Base-by-base conservation (phyloP, 2,329 filamentous ascomycete genomes). In the Trichoderma brevicompactum region DNA sequence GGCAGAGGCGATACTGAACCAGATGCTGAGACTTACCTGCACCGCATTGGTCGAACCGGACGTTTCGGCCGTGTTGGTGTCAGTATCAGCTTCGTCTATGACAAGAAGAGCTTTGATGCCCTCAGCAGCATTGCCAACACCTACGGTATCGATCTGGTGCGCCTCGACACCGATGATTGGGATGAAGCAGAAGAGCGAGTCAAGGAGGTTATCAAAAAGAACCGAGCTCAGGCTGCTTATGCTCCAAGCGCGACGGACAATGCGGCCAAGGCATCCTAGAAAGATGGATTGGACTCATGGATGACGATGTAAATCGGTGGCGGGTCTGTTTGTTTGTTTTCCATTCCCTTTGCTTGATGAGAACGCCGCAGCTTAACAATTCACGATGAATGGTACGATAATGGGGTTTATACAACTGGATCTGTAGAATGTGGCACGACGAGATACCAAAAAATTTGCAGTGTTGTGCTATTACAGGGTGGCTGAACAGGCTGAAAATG, bases 41-140 rank as follows among this genome's bases (percentile, higher is more conserved):
- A 99, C 83, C 91, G 95, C 75, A 99, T 99, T 72, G 95, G 95
- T 68, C 92, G 95, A 74, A 99, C 95, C 13, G 95, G 95, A 69
- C 92, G 95, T 70, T 99, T 99, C 73, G 95, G 95, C 65, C 94
- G 94, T 77, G 93, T 98, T 40, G 95, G 95, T 73, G 95, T 98
- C 71, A 94, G 92, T 66, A 94, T 99, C 75, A 96, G 91, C 69
- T 97, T 99, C 72, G 92, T 99, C 61, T 92, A 93, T 71, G 93
- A 96, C 79, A 87, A 89, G 75, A 86, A 86, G 70, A 95, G 92
- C 76, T 98, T 89, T 84, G 77, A 86, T 50, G 90, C 92, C 71
- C 85, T 99, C 54, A 87, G 88, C 70, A 80, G 86, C n/a, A 99
- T 98, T 73, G 89, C 91, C 66, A 79, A 84, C 13, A 89, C 91